Evolutionary conservation across 768 basidiomycete species (phyloP), one percentile per base, ranked within the genome.

Genomic region (Amanita subjunquillea): DNA sequence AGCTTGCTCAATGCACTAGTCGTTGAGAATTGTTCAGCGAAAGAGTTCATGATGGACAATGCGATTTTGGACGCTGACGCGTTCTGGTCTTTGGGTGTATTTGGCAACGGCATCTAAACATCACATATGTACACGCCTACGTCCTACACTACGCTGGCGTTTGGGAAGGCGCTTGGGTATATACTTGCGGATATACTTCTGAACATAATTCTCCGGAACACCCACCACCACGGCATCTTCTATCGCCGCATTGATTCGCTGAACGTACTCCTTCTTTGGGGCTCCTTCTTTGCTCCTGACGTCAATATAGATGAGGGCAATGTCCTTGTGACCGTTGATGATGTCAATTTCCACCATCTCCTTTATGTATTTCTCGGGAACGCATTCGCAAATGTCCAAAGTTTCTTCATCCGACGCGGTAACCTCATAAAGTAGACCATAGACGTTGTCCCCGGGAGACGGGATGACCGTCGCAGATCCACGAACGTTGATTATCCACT

Each of bases 1-100:
- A 80, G 68, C 62, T 80, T 73, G 43, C 71, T 67, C 32, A 66
- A 65, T 10, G 79, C 67, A 51, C 74, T 72, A 12, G 77, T 77
- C n/a, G 78, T 72, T 27, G 84, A 77, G 62, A 79, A 90, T 38
- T 79, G 77, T 57, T 80, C 74, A 48, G 78, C 77, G 61, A 90
- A 76, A 55, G 74, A 69, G 72, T 90, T 85, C 87, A 91, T 88
- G 71, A 65, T 76, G 67, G 57, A 55, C 17, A 22, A 5, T 49
- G 49, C 45, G 55, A 47, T 6, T 56, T 55, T 50, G 53, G 38
- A 43, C 62, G 71, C 61, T 74, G 72, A 74, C 72, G 73, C 73
- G 73, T 70, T 67, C 64, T 27, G 46, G 20, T 23, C 8, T 49
- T 48, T 54, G 38, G 38, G 23, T 29, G 9, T 48, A 38, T 54